These are phyloP conservation scores for Luffa aegyptiaca DNA, from an alignment of 306 rosid species.

Conservation along the genomic window DNA sequence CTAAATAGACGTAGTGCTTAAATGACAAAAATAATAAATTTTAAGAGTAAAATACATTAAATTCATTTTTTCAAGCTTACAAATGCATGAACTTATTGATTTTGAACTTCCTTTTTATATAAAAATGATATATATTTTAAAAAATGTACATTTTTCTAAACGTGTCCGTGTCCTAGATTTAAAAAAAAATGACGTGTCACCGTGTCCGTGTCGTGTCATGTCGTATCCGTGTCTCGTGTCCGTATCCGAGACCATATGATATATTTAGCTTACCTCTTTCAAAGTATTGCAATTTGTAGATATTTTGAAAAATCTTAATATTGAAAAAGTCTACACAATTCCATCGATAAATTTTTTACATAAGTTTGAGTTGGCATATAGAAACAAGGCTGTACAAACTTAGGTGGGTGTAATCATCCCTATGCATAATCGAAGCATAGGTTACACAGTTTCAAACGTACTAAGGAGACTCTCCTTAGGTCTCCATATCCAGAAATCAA, in stretches of 20 bases:
- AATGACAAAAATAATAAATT: no score
- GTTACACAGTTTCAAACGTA: background rate
- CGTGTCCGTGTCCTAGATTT: no score
- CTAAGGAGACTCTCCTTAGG: background rate
- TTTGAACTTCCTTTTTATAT: no score
- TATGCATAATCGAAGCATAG: background rate
- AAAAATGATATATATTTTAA: no score
- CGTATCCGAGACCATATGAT: background rate
- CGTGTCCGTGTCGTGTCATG: no score
- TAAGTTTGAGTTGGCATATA: background rate
- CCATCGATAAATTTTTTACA: background rate
- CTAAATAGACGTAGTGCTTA: no score
- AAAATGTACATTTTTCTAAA: no score
- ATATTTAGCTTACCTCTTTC: background rate
- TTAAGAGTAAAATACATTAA: no score
- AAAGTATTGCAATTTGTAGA: background rate
- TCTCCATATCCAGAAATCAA: background rate
- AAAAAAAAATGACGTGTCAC: no score
- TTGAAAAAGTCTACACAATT: background rate
- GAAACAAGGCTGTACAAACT: background rate
- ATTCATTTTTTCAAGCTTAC: no score
- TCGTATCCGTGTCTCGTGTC: no score
- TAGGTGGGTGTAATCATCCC: background rate
- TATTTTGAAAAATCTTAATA: background rate
- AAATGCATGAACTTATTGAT: no score